These are phyloP conservation scores for Puccinia horiana DNA, from an alignment of 1,284 basidiomycete species.

Conservation along the genomic window DNA sequence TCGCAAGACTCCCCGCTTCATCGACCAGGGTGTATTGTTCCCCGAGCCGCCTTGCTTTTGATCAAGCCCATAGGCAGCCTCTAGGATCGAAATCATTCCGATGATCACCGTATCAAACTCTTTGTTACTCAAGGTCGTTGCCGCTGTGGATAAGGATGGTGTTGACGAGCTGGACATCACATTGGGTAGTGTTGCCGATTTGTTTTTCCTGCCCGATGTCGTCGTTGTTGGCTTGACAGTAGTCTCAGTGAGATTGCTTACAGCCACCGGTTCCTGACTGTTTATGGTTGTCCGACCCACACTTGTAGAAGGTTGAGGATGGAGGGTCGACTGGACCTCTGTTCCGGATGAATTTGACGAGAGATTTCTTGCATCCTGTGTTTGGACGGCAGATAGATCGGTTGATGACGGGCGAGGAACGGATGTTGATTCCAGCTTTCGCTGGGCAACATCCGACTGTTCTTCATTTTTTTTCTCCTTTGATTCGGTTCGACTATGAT, in stretches of 20 bases:
- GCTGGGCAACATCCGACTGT: not conserved
- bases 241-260: not conserved
- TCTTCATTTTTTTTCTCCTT: constrained; percentile 5
- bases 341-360: not conserved
- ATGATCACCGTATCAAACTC: constrained; percentile 47
- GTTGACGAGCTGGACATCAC: not conserved
- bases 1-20: constrained; percentile 40
- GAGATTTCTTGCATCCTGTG: not conserved
- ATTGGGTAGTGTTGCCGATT: not conserved
- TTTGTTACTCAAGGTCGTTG: constrained; percentile 1
- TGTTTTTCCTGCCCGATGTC: not conserved
- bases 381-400: not conserved
- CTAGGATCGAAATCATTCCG: constrained; percentile 32
- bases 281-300: not conserved
- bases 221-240: not conserved
- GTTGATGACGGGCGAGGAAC: not conserved
- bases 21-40: constrained; percentile 27
- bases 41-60: not conserved
- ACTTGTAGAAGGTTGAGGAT: not conserved
- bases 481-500: not conserved
- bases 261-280: not conserved
- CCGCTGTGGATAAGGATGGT: not conserved
- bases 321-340: not conserved
- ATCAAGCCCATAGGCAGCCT: constrained; percentile 47
- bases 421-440: not conserved